Conservation (phyloP, 1,284 basidiomycete genomes). For the Thecaphora thlaspeos region DNA sequence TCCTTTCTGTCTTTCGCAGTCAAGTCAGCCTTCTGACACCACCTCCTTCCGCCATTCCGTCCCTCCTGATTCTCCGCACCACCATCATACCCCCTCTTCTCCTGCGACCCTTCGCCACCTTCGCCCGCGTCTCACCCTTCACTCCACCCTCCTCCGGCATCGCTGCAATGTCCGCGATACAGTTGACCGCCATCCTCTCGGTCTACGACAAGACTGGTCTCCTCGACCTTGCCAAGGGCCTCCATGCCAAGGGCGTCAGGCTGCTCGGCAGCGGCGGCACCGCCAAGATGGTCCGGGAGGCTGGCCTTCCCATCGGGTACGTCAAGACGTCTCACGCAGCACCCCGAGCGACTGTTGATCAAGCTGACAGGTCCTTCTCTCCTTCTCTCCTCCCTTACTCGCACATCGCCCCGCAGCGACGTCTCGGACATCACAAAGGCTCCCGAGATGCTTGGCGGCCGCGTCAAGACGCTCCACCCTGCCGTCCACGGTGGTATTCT, state of each 20-base stretch:
- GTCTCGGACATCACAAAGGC: slow-evolving; percentile 97
- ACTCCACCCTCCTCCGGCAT: not conserved
- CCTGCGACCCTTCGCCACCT: not conserved
- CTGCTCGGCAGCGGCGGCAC: slow-evolving; percentile 95
- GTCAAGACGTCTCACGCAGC: too few species aligned
- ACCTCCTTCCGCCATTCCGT: too few species aligned
- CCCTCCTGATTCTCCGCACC: too few species aligned
- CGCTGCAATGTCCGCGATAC: slow-evolving; percentile 23
- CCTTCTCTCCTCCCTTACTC: too few species aligned
- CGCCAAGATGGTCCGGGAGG: slow-evolving; percentile 93
- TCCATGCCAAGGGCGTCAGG: slow-evolving; percentile 77
- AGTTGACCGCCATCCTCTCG: slow-evolving; percentile 73
- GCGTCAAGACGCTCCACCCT: slow-evolving; percentile 99
- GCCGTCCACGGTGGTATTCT: slow-evolving; percentile 85
- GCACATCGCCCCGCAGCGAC: slow-evolving; percentile 88
- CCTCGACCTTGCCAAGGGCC: slow-evolving; percentile 80
- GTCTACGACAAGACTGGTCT: slow-evolving; percentile 96
- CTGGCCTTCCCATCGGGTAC: slow-evolving; percentile 84
- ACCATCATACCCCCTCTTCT: not conserved
- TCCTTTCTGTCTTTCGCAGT: too few species aligned
- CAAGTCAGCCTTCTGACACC: too few species aligned
- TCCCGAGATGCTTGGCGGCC: slow-evolving; percentile 98
- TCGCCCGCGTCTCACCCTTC: too few species aligned
- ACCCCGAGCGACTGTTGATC: too few species aligned
- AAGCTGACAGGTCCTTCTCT: too few species aligned